These are phyloP conservation scores for Astrothelium macrocarpum DNA, from an alignment of 495 filamentous ascomycete species.

Conservation along the genomic window DNA sequence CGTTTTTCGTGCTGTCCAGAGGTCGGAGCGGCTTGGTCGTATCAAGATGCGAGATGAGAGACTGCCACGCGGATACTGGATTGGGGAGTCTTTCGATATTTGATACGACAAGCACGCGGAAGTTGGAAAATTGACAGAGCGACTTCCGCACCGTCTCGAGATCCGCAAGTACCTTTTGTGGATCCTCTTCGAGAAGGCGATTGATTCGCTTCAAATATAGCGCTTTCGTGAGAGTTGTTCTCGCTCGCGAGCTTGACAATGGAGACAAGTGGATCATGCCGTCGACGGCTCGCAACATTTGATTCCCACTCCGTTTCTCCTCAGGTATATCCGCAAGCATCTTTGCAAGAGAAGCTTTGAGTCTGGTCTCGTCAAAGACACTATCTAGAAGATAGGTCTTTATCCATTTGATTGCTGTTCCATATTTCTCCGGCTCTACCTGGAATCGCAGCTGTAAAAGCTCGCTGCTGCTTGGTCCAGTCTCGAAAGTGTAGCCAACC, in stretches of 20 bases:
- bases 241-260: conserved; percentile 65
- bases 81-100: conserved; percentile 65
- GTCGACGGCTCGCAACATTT: conserved; percentile 66
- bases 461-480: conserved; percentile 63
- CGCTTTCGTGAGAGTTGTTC: conserved; percentile 75
- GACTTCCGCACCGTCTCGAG: conserved; percentile 65
- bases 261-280: conserved; percentile 66
- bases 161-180: conserved; percentile 57
- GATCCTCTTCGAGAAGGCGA: conserved; percentile 60
- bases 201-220: conserved; percentile 79
- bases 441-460: conserved; percentile 71
- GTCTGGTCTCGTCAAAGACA: conserved; percentile 69
- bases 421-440: conserved; percentile 81
- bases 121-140: conserved; percentile 71
- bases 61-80: conserved; percentile 79
- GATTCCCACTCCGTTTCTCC: conserved; percentile 74
- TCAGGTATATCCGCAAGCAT: conserved; percentile 90
- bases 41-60: conserved; percentile 40
- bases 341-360: conserved; percentile 76
- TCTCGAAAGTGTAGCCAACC: conserved; percentile 64
- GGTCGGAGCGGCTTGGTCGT: conserved; percentile 43
- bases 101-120: conserved; percentile 73
- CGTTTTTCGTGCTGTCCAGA: conserved; percentile 47
- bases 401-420: conserved; percentile 72
- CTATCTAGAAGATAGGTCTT: conserved; percentile 76